Conservation (phyloP, 768 basidiomycete genomes). For the Terana coerulea region DNA sequence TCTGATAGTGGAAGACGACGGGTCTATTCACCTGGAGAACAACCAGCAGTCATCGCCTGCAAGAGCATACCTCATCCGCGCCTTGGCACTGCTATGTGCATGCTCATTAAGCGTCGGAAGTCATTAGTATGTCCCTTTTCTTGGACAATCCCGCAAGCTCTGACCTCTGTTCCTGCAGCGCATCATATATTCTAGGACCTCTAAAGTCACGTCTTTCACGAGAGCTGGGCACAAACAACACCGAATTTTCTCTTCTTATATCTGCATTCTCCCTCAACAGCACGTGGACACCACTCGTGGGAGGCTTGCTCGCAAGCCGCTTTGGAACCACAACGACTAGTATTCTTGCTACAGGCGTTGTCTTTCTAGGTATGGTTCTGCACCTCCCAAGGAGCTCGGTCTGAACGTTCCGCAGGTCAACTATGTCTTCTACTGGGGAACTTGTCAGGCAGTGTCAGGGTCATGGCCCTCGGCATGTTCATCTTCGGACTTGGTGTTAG, state of each 20-base stretch:
- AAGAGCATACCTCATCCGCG: constrained; percentile 45
- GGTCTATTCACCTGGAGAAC: constrained; percentile 10
- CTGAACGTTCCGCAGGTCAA: constrained; percentile 44
- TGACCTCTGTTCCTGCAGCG: constrained; percentile 35
- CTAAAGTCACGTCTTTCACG: constrained; percentile 65
- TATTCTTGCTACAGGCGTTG: constrained; percentile 71
- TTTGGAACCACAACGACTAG: constrained; percentile 70
- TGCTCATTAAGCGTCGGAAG: constrained; percentile 74
- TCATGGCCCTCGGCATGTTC: constrained; percentile 76
- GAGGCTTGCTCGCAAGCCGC: constrained; percentile 64
- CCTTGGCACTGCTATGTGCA: constrained; percentile 63
- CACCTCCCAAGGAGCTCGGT: neutral
- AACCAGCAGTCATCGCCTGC: constrained; percentile 13
- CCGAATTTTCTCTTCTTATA: constrained; percentile 74
- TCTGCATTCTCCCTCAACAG: constrained; percentile 75
- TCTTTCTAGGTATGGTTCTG: constrained; percentile 51
- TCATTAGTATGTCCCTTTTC: constrained; percentile 50
- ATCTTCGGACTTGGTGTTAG: constrained; percentile 77
- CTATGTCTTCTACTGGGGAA: constrained; percentile 65
- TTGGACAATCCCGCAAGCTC: neutral
- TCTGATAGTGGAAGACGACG: constrained; percentile 14
- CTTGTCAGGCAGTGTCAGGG: constrained; percentile 49
- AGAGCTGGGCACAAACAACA: constrained; percentile 72
- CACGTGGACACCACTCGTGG: constrained; percentile 75
- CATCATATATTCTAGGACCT: constrained; percentile 72